These are phyloP conservation scores for Globisporangium carolinianum DNA, from an alignment of 352 stramenopile species.

Conservation along the genomic window DNA sequence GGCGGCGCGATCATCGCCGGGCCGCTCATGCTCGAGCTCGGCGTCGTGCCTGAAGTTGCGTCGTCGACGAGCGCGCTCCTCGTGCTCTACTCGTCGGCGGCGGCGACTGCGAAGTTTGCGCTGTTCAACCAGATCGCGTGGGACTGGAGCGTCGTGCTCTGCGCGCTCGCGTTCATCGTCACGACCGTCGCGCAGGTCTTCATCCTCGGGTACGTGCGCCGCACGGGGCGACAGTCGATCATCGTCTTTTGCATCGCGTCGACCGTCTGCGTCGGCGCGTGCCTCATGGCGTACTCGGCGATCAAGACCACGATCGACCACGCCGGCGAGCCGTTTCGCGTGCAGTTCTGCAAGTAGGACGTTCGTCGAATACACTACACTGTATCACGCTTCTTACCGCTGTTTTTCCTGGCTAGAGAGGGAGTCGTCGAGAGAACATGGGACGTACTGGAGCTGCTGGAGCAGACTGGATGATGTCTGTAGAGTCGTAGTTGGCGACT, in stretches of 20 bases:
- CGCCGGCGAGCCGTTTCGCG: slow-evolving; percentile 24
- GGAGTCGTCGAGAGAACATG: no score
- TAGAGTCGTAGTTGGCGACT: no score
- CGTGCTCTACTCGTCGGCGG: slow-evolving; percentile 45
- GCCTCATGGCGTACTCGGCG: slow-evolving; percentile 47
- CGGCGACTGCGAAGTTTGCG: slow-evolving; percentile 41
- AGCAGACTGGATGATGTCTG: no score
- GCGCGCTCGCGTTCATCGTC: slow-evolving; percentile 33
- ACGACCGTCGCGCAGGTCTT: slow-evolving; percentile 39
- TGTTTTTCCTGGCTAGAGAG: no score
- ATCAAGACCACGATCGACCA: slow-evolving; percentile 34
- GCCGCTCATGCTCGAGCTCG: slow-evolving; percentile 52
- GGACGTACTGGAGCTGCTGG: no score
- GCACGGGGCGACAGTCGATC: slow-evolving; percentile 39
- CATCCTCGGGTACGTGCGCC: slow-evolving; percentile 44
- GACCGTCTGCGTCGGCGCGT: slow-evolving; percentile 32
- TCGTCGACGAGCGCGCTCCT: slow-evolving; percentile 40
- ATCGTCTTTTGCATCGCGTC: slow-evolving; percentile 44
- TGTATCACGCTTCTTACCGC: not conserved
- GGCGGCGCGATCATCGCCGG: slow-evolving; percentile 48
- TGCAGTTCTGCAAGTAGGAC: slow-evolving; percentile 28
- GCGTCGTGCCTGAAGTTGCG: slow-evolving; percentile 42
- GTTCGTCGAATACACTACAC: not conserved
- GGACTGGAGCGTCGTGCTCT: slow-evolving; percentile 36
- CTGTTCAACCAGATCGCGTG: slow-evolving; percentile 45